Evolutionary conservation across 768 basidiomycete species (phyloP).

Genomic region (Leccinellum rugosiceps): DNA sequence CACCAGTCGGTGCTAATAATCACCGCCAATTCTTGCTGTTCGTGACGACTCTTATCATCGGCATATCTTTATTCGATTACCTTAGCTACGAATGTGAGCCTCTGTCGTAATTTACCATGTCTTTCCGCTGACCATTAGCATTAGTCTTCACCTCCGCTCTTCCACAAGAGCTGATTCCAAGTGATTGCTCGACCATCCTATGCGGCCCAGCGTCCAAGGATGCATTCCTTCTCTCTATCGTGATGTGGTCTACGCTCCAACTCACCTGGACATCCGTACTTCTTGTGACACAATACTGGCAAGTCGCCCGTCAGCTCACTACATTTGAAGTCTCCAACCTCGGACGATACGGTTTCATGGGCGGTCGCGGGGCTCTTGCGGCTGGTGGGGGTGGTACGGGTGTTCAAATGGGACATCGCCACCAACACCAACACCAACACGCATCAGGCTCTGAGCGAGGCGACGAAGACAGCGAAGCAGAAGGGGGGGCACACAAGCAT

Average conservation of each 20-base stretch:
- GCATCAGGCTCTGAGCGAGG: conserved; percentile 41
- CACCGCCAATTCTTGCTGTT: conserved; percentile 97
- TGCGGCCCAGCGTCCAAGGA: conserved; percentile 74
- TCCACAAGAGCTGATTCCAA: neutral
- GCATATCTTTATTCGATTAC: conserved; percentile 79
- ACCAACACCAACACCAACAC: conserved; percentile 31
- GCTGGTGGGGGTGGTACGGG: conserved; percentile 44
- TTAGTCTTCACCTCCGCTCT: conserved; percentile 55
- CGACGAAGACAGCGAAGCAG: conserved; percentile 40
- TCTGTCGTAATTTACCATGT: neutral
- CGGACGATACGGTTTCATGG: conserved; percentile 95
- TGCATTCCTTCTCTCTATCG: conserved; percentile 79
- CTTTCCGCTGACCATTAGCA: neutral
- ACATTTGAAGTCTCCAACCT: conserved; percentile 95
- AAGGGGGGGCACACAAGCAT: conserved; percentile 39
- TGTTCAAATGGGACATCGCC: conserved; percentile 79
- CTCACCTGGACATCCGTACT: conserved; percentile 93
- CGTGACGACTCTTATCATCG: conserved; percentile 78
- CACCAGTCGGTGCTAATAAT: conserved; percentile 82
- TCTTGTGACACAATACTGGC: conserved; percentile 85
- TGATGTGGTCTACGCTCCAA: conserved; percentile 86
- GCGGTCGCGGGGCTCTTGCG: conserved; percentile 74
- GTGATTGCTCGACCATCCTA: conserved; percentile 36
- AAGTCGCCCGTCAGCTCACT: conserved; percentile 91
- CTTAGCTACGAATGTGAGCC: conserved; percentile 78